Evolutionary conservation across 495 filamentous ascomycete species (phyloP).

Genomic region (Aspergillus carlsbadensis): DNA sequence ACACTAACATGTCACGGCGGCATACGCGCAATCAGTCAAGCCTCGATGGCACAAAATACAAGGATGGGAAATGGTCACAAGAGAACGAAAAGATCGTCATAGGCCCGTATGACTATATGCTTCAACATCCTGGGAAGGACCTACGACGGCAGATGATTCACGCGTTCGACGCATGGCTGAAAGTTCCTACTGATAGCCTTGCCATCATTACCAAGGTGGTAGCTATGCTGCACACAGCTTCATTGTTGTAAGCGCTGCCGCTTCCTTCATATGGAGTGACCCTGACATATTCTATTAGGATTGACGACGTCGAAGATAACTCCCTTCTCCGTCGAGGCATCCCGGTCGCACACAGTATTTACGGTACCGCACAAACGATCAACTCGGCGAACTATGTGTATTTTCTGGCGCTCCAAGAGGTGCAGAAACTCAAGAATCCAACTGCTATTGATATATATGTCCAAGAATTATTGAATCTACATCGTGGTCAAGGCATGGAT

Average conservation of each 20-base stretch:
- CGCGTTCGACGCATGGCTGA: constrained; percentile 87
- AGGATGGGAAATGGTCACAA: constrained; percentile 59
- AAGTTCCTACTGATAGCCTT: constrained; percentile 75
- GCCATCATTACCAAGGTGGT: constrained; percentile 84
- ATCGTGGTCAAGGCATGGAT: constrained; percentile 96
- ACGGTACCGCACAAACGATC: constrained; percentile 93
- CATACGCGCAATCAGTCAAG: constrained; percentile 44
- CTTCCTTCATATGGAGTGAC: not conserved
- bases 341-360: constrained; percentile 92
- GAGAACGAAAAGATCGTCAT: constrained; percentile 78
- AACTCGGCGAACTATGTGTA: constrained; percentile 98
- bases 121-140: constrained; percentile 86
- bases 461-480: constrained; percentile 89
- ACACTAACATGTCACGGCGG: constrained; percentile 22
- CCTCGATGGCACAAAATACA: constrained; percentile 50
- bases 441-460: constrained; percentile 73
- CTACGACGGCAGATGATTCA: constrained; percentile 80
- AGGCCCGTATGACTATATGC: constrained; percentile 87
- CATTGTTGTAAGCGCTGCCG: constrained; percentile 59
- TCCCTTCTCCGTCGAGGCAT: constrained; percentile 82
- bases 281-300: constrained; percentile 35
- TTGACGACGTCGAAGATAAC: constrained; percentile 90
- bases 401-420: constrained; percentile 81
- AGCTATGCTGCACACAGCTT: constrained; percentile 91
- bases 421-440: constrained; percentile 73